Evolutionary conservation across 768 basidiomycete genomes (phyloP).

Genomic region (Kwoniella heveanensis): DNA sequence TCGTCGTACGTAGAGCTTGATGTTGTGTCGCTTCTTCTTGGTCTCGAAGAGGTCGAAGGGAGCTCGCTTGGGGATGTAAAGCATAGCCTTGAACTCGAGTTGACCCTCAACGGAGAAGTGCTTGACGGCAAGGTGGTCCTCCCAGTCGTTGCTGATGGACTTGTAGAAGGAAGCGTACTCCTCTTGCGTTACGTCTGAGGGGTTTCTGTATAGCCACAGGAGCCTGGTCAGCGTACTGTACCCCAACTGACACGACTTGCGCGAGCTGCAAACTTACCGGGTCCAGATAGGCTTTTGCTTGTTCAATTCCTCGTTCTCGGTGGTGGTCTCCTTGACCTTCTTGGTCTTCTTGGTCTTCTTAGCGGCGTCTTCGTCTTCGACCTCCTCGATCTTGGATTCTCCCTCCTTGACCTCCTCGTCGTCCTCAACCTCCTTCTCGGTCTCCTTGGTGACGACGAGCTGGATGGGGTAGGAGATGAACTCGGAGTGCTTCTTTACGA

Average conservation of each 20-base stretch:
- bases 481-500: constrained; percentile 97
- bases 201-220: constrained; percentile 66
- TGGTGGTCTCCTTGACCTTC: constrained; percentile 85
- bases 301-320: constrained; percentile 96
- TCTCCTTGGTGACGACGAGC: constrained; percentile 96
- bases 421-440: constrained; percentile 81
- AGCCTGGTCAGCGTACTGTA: constrained; percentile 9
- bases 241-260: background rate
- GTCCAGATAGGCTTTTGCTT: constrained; percentile 99
- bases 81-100: constrained; percentile 99
- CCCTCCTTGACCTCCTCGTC: constrained; percentile 69
- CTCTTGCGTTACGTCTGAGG: constrained; percentile 84
- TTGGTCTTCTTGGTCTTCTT: constrained; percentile 90
- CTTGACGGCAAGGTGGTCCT: constrained; percentile 98
- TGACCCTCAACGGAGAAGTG: constrained; percentile 99
- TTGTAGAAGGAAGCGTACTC: constrained; percentile 99
- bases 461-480: constrained; percentile 99
- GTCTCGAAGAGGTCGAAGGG: constrained; percentile 99
- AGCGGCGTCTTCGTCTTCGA: constrained; percentile 67
- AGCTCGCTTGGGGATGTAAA: constrained; percentile 95
- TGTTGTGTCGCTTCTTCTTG: constrained; percentile 99
- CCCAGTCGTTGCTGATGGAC: constrained; percentile 99
- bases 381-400: constrained; percentile 66
- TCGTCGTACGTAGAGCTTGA: constrained; percentile 99
- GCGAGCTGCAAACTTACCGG: constrained; percentile 25